Conservation (phyloP, 23 red algal species). For the Gracilaria vermiculophylla region DNA sequence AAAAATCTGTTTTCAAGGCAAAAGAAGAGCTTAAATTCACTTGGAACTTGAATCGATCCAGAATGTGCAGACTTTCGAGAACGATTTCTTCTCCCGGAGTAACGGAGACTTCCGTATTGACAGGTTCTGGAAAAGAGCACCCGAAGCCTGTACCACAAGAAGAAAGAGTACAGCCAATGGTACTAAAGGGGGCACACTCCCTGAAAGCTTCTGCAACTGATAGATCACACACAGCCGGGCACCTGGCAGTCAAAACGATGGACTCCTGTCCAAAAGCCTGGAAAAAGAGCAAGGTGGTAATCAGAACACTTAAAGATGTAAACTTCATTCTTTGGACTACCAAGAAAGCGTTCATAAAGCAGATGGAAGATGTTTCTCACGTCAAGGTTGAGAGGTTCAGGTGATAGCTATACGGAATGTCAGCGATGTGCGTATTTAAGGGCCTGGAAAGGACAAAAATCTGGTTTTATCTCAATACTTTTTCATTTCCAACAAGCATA, state of each 20-base stretch:
- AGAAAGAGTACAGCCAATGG: not conserved
- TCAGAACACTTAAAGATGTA: not conserved
- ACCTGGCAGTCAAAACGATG: not conserved
- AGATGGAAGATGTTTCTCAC: no score
- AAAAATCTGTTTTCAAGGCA: constrained; percentile 2
- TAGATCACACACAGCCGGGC: not conserved
- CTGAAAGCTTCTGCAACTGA: not conserved
- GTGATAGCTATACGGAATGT: no score
- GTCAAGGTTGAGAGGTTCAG: no score
- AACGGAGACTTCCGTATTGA: not conserved
- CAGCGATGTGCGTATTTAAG: no score
- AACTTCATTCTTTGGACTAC: no score
- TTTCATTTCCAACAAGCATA: no score
- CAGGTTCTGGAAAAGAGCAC: not conserved
- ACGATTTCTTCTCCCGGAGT: constrained; percentile 29
- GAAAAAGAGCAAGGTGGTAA: not conserved
- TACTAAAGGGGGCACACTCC: not conserved
- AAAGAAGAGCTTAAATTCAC: constrained; percentile 6
- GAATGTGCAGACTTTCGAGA: not conserved
- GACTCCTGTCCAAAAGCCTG: not conserved
- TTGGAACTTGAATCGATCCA: not conserved
- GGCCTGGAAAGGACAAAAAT: no score
- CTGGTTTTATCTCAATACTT: no score
- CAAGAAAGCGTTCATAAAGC: no score
- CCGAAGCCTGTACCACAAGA: constrained; percentile 1